Base-by-base conservation (phyloP, 2,329 filamentous ascomycete species). In the Aspergillus caelatus region DNA sequence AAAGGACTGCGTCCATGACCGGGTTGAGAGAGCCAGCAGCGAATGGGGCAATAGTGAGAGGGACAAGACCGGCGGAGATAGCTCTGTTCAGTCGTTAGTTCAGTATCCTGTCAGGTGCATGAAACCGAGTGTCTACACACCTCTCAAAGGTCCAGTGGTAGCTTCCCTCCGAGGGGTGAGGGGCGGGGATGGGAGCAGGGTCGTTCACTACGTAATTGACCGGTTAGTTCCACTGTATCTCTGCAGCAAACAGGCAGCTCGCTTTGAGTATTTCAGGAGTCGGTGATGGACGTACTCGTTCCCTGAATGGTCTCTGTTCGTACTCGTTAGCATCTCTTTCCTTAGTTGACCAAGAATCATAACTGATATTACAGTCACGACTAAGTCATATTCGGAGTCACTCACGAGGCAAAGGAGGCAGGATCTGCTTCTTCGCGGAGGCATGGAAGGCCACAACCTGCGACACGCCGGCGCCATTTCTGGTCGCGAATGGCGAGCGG, bases 71-170 rank as follows among this genome's bases (percentile, higher is more conserved):
- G 62, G 88, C 90, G 62, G 93, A 90, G 72, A 98, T 83, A 62
- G 93, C 78, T 76, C 92, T 93, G 66, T 52, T 34, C 21, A 21
- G 6, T 45, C 28, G 43, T 66, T 64, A 32, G 23, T 45, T 48
- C 6, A 68, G 63, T 50, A 32, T 19, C 34, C 12, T 21, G 32
- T 32, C 58, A 16, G 19, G 28, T 56, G 36, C 19, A 7, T n/a
- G 7, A 32, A 57, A 26, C 9, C 14, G 30, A 36, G 39, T 5
- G n/a, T n/a, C 30, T 41, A 72, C 72, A 62, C 76, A 88, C 86
- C 88, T 84, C 85, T 99, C 95, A 75, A 97, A 97, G 65, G 91
- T 92, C 95, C 95, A 99, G 87, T 99, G 95, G 85, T 98, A 99
- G 80, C 91, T 96, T 72, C 95, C 95, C 82, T 99, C 92, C 61